These are phyloP conservation scores for Fusarium sp. DNA, from an alignment of 2,329 filamentous ascomycete species.

Conservation along the genomic window DNA sequence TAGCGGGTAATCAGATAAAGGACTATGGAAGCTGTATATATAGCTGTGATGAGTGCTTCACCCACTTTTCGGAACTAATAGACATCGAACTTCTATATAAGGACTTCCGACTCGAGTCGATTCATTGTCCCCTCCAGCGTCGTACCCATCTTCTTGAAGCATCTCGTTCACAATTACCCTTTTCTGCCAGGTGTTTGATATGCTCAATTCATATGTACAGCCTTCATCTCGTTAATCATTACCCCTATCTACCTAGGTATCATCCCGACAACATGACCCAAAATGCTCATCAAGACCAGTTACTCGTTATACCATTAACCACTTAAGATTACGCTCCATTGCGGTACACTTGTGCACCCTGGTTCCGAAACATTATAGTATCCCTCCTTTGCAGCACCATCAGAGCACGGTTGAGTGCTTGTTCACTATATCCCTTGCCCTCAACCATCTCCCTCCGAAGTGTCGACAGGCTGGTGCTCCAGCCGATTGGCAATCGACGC, in stretches of 20 bases:
- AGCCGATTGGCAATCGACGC: constrained; percentile 90
- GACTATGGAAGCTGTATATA: constrained; percentile 6
- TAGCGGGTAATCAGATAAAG: constrained; percentile 38
- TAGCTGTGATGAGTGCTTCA: too few species aligned
- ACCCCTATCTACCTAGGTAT: constrained; percentile 31
- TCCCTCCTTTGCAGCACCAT: constrained; percentile 89
- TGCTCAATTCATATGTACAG: neutral
- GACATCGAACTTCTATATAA: too few species aligned
- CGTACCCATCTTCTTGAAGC: too few species aligned
- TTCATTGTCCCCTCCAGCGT: too few species aligned
- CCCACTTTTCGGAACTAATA: too few species aligned
- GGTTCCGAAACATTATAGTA: constrained; percentile 84
- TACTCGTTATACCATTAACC: constrained; percentile 23
- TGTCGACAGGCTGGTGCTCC: constrained; percentile 91
- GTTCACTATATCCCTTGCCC: constrained; percentile 89
- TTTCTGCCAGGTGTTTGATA: neutral
- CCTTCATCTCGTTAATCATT: constrained; percentile 30
- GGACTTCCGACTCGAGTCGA: too few species aligned
- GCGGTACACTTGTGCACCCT: constrained; percentile 80
- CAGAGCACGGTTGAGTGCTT: constrained; percentile 84
- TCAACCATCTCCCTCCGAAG: constrained; percentile 92
- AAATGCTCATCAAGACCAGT: constrained; percentile 25
- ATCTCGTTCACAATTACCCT: too few species aligned
- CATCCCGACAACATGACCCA: constrained; percentile 19
- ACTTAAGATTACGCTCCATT: constrained; percentile 69